A percentile compares a stretch with the other conserved stretches of the same genome.
Evolutionary conservation across 164 flowering plant genomes (phyloP).

Genomic region (Malania oleifera): DNA sequence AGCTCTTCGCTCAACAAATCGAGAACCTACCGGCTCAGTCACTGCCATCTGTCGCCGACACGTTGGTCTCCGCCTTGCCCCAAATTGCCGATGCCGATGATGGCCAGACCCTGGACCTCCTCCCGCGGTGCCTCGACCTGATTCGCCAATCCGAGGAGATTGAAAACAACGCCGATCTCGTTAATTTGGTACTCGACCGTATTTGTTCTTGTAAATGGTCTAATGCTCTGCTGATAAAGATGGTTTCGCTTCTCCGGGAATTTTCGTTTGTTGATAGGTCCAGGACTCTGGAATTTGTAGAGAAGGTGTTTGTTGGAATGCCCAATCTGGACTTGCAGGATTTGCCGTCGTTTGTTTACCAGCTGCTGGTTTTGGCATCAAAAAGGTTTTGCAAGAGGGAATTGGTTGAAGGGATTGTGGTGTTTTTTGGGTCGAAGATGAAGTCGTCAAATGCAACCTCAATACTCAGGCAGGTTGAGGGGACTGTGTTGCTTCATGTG

Average conservation of each 20-base stretch:
- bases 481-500: conserved; percentile 80
- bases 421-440: conserved; percentile 49
- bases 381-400: conserved; percentile 72
- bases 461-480: conserved; percentile 70
- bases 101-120: conserved; percentile 51
- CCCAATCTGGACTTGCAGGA: conserved; percentile 61
- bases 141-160: conserved; percentile 27
- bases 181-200: conserved; percentile 36
- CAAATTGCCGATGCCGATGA: conserved; percentile 37
- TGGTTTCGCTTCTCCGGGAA: conserved; percentile 55
- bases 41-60: conserved; percentile 21
- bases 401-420: conserved; percentile 64
- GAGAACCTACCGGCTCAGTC: conserved; percentile 18
- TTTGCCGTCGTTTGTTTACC: conserved; percentile 70
- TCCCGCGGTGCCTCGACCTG: conserved; percentile 46
- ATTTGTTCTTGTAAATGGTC: conserved; percentile 51
- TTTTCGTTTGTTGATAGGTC: conserved; percentile 41
- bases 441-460: conserved; percentile 27
- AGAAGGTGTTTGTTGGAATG: conserved; percentile 63
- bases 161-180: conserved; percentile 27
- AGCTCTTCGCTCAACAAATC: conserved; percentile 37
- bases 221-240: conserved; percentile 51
- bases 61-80: conserved; percentile 29
- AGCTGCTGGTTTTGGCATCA: conserved; percentile 67
- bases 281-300: conserved; percentile 46